A percentile compares a stretch with the other conserved stretches of the same genome.
These are phyloP conservation scores for Protostelium mycophagum DNA, from an alignment of 78 protist genomes.

Conservation along the genomic window DNA sequence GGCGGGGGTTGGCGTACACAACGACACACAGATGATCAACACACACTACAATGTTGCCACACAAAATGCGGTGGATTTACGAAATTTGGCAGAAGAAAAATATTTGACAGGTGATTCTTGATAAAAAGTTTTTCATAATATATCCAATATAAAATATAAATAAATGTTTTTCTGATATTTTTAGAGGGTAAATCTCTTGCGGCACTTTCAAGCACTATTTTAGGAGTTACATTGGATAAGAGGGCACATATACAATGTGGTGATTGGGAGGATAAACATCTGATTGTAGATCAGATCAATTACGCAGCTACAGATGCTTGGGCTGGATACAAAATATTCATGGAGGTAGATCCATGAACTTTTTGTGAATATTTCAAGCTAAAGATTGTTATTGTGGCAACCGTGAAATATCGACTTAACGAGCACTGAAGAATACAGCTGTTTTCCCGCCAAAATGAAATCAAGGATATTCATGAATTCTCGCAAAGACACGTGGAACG, in stretches of 20 bases:
- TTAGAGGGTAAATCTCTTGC: conserved; percentile 9
- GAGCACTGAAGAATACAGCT: neutral
- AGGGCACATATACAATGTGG: conserved; percentile 26
- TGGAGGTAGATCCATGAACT: neutral
- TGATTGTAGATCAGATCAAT: conserved; percentile 30
- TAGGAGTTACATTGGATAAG: conserved; percentile 11
- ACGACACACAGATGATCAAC: too few species aligned
- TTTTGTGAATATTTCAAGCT: too few species aligned
- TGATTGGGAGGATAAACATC: conserved; percentile 22
- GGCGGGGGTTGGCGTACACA: too few species aligned
- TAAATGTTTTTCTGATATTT: too few species aligned
- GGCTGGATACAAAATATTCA: conserved; percentile 30
- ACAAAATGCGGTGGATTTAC: too few species aligned
- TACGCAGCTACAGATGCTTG: conserved; percentile 61
- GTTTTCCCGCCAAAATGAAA: neutral
- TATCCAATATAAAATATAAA: too few species aligned
- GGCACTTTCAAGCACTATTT: conserved; percentile 4
- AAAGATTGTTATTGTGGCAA: too few species aligned
- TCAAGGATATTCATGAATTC: neutral
- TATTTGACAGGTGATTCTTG: too few species aligned
- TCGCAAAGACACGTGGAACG: neutral
- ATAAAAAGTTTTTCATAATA: too few species aligned
- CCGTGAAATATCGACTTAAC: neutral
- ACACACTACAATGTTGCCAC: too few species aligned
- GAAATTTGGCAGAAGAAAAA: too few species aligned